phyloP scores from a whole-genome alignment of 345 rosid genomes.

The Aquilaria yunnanensis region DNA sequence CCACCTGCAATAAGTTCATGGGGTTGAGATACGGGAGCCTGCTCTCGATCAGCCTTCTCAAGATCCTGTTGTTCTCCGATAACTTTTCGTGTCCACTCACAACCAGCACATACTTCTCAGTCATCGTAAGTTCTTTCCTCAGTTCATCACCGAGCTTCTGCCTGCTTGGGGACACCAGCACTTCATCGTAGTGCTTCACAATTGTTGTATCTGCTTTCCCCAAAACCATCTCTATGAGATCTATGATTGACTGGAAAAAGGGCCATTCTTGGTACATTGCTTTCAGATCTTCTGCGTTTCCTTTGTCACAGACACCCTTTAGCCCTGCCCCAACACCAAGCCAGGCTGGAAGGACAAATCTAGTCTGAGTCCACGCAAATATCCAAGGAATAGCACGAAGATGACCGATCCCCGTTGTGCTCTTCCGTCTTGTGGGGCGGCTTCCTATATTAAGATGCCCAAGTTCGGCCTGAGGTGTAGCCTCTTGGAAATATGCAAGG shows the following conservation, averaged over 20 bases:
- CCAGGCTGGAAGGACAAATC: constrained; percentile 99
- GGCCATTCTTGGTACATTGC: constrained; percentile 98
- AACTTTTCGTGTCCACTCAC: constrained; percentile 73
- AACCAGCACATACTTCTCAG: constrained; percentile 71
- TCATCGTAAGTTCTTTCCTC: constrained; percentile 56
- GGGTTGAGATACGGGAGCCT: constrained; percentile 90
- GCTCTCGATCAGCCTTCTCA: constrained; percentile 88
- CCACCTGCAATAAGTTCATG: constrained; percentile 88
- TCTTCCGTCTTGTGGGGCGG: constrained; percentile 85
- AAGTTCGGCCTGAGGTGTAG: constrained; percentile 96
- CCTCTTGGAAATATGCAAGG: constrained; percentile 88
- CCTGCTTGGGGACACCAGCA: constrained; percentile 68
- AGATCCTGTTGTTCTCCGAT: constrained; percentile 65
- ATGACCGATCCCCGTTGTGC: constrained; percentile 87
- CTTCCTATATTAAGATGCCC: constrained; percentile 96
- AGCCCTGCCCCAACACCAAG: constrained; percentile 93
- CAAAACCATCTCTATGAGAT: constrained; percentile 92
- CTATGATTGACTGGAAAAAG: constrained; percentile 84
- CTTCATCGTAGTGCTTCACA: constrained; percentile 86
- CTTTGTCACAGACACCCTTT: constrained; percentile 75
- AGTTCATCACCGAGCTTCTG: constrained; percentile 63
- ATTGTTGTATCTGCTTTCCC: constrained; percentile 87
- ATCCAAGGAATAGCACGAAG: constrained; percentile 98
- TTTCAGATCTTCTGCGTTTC: constrained; percentile 61
- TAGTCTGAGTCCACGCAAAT: constrained; percentile 97